Conservation (phyloP, 2,329 filamentous ascomycete genomes). For the Apiospora phragmitis region DNA sequence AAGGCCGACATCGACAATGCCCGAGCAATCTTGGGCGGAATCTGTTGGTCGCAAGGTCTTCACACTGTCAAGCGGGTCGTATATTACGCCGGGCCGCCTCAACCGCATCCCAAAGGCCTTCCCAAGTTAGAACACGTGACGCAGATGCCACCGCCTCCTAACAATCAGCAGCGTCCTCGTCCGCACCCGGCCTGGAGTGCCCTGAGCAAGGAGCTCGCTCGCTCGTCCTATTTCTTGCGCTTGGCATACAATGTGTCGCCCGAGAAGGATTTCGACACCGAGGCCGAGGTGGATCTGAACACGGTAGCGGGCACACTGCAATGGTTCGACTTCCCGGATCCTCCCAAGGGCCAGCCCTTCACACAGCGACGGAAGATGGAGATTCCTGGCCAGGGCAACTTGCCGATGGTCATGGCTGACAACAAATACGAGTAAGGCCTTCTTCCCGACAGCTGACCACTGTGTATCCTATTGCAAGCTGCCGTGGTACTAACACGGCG, state of each 20-base stretch:
- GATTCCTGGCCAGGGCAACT: conserved; percentile 51
- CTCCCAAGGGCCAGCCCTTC: conserved; percentile 47
- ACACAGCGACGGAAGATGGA: conserved; percentile 58
- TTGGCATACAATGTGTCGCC: conserved; percentile 53
- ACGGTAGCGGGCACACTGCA: conserved; percentile 48
- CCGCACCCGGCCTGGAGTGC: conserved; percentile 45
- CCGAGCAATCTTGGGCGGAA: conserved; percentile 55
- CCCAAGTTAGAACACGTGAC: conserved; percentile 36
- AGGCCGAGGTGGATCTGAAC: conserved; percentile 40
- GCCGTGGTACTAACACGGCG: background rate
- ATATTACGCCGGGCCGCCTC: conserved; percentile 51
- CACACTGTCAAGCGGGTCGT: conserved; percentile 51
- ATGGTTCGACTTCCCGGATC: conserved; percentile 64
- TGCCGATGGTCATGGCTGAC: conserved; percentile 49
- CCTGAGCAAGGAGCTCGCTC: conserved; percentile 53
- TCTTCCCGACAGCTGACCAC: background rate
- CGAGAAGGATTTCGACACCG: conserved; percentile 46
- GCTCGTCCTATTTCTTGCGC: conserved; percentile 59
- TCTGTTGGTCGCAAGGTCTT: conserved; percentile 57
- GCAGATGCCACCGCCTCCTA: conserved; percentile 16
- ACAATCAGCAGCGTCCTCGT: conserved; percentile 12
- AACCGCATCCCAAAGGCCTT: conserved; percentile 42
- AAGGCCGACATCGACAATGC: conserved; percentile 50
- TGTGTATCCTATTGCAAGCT: background rate
- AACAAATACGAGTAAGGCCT: conserved; percentile 53